A percentile compares a stretch with the other conserved stretches of the same genome.
These are phyloP conservation scores for Paecilomyces variotii DNA, from an alignment of 2,329 filamentous ascomycete species.

Conservation along the genomic window DNA sequence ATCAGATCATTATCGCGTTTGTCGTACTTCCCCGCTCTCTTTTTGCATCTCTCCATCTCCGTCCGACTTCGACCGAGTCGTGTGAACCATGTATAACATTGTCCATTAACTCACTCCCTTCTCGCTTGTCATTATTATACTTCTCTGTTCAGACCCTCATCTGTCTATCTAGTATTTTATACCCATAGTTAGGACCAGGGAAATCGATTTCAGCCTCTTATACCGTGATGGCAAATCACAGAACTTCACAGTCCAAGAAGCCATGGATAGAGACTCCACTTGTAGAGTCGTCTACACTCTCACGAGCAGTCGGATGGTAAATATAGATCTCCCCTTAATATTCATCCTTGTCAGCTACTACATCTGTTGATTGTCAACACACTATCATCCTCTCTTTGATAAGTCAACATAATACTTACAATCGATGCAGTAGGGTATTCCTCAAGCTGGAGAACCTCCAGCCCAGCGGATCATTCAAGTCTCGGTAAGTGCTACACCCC, in stretches of 20 bases:
- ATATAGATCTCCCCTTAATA: constrained; percentile 13
- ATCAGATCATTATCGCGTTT: neutral
- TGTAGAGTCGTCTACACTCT: constrained; percentile 58
- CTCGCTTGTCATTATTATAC: constrained; percentile 3
- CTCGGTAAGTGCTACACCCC: constrained; percentile 34
- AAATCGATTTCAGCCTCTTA: neutral
- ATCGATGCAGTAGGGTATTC: constrained; percentile 55
- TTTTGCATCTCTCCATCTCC: neutral
- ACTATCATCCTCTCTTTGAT: neutral
- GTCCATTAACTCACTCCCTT: constrained; percentile 3
- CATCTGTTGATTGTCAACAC: neutral
- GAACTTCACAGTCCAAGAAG: constrained; percentile 20
- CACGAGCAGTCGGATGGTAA: constrained; percentile 64
- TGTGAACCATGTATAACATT: neutral
- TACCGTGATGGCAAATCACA: constrained; percentile 29
- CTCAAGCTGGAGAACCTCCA: constrained; percentile 82
- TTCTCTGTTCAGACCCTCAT: neutral
- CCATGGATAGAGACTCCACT: constrained; percentile 69
- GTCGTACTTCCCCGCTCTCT: neutral
- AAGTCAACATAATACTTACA: constrained; percentile 24
- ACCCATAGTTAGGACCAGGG: neutral
- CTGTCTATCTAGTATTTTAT: neutral
- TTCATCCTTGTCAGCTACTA: neutral
- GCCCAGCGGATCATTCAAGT: constrained; percentile 81
- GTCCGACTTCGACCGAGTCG: neutral